These are phyloP conservation scores for Diplodia sapinea DNA, from an alignment of 2,329 filamentous ascomycete species.

Conservation along the genomic window DNA sequence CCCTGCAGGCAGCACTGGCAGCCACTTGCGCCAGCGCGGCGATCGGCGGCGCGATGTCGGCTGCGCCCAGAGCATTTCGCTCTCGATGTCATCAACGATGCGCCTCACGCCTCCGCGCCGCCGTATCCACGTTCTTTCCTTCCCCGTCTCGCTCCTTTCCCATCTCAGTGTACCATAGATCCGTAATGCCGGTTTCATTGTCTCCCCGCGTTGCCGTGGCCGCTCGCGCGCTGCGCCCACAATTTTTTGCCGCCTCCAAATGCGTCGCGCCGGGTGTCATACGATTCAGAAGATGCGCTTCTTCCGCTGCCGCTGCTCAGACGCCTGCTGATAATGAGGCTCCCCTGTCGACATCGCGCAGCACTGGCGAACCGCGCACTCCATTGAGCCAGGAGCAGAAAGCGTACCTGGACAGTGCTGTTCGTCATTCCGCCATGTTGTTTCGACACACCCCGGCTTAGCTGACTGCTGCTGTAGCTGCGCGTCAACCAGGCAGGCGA, in stretches of 20 bases:
- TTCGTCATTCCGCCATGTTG: constrained; percentile 25
- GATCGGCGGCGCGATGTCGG: constrained; percentile 30
- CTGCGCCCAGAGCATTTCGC: constrained; percentile 10
- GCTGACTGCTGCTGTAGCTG: constrained; percentile 58
- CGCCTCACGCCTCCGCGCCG: neutral
- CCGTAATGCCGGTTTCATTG: constrained; percentile 5
- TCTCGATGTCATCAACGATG: constrained; percentile 22
- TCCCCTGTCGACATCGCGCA: constrained; percentile 1
- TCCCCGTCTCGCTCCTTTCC: constrained; percentile 3
- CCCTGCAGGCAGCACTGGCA: neutral
- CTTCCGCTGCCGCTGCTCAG: constrained; percentile 9
- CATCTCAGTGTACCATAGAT: constrained; percentile 5
- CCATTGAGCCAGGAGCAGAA: constrained; percentile 43
- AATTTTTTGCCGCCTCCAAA: constrained; percentile 8
- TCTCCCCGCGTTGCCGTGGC: neutral
- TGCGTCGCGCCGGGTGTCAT: constrained; percentile 1
- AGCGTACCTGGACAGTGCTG: constrained; percentile 48
- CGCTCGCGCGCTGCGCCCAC: constrained; percentile 15
- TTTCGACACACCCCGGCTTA: constrained; percentile 9
- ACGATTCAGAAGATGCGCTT: constrained; percentile 24
- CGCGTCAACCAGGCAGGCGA: constrained; percentile 98
- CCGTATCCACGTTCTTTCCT: neutral
- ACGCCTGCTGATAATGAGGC: neutral
- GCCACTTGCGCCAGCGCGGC: neutral
- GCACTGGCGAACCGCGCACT: constrained; percentile 3